Percentiles rank a stretch among this genome's conserved stretches.
Evolutionary conservation across 768 basidiomycete genomes (phyloP).

Genomic region (Trametes coccinea): DNA sequence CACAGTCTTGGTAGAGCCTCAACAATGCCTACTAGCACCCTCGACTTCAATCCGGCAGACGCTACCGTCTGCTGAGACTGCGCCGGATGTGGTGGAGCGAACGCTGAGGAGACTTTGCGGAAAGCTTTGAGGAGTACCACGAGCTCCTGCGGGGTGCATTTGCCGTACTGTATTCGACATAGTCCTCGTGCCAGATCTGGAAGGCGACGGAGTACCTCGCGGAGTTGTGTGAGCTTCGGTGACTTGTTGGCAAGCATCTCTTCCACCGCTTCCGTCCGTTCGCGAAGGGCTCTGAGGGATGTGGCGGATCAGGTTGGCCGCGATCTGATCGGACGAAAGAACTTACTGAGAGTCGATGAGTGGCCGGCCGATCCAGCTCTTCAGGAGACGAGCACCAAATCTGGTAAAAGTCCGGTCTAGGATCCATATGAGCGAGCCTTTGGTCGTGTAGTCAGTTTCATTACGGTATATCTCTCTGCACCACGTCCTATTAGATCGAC

Average conservation of each 20-base stretch:
- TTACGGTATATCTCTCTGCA: slow-evolving; percentile 87
- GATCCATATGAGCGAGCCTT: slow-evolving; percentile 81
- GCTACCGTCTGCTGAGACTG: slow-evolving; percentile 39
- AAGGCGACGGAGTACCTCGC: slow-evolving; percentile 66
- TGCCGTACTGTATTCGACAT: slow-evolving; percentile 87
- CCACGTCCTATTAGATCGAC: neutral
- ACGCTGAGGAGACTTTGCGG: slow-evolving; percentile 64
- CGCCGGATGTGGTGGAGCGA: slow-evolving; percentile 37
- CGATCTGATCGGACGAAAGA: neutral
- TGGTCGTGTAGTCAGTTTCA: slow-evolving; percentile 72
- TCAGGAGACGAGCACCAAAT: slow-evolving; percentile 84
- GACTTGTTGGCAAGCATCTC: slow-evolving; percentile 71
- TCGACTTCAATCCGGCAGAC: slow-evolving; percentile 55
- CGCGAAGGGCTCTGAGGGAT: slow-evolving; percentile 59
- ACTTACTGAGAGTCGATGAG: slow-evolving; percentile 67
- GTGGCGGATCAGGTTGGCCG: neutral
- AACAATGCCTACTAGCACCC: slow-evolving; percentile 70
- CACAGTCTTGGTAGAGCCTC: slow-evolving; percentile 65
- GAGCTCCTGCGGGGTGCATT: slow-evolving; percentile 87
- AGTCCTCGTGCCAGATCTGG: slow-evolving; percentile 89
- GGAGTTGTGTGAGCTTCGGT: slow-evolving; percentile 63
- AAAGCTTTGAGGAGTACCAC: slow-evolving; percentile 75
- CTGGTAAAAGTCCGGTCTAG: slow-evolving; percentile 85
- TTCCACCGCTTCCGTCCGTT: slow-evolving; percentile 80
- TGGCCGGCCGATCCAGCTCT: slow-evolving; percentile 85